A percentile compares a stretch with the other conserved stretches of the same genome.
Conservation (phyloP, 1,284 basidiomycete species). For the Boletellus deceptivus region DNA sequence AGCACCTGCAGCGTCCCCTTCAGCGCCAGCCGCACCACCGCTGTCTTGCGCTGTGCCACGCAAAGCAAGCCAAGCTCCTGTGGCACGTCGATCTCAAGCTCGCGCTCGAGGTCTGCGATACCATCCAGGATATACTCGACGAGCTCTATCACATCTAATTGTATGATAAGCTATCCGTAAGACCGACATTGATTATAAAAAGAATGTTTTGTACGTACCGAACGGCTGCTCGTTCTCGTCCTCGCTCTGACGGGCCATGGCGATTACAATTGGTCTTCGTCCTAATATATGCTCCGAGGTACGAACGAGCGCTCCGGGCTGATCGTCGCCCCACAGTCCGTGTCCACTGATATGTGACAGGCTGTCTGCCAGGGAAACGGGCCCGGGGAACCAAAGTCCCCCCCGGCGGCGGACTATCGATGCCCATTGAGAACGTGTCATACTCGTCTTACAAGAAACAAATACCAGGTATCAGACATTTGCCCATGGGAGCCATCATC, state of each 20-base stretch:
- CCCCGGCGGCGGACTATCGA: conserved; percentile 10
- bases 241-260: neutral
- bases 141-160: conserved; percentile 1
- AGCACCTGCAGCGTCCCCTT: conserved; percentile 1
- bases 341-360: conserved; percentile 9
- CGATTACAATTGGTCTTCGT: conserved; percentile 7
- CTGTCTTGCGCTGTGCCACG: conserved; percentile 8
- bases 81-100: neutral
- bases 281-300: neutral
- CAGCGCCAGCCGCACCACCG: neutral
- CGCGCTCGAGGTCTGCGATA: neutral
- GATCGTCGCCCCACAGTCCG: neutral
- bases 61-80: conserved; percentile 17
- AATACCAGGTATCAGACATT: neutral
- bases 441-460: too few relatives aligned
- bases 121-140: conserved; percentile 7
- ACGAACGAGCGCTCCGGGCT: conserved; percentile 1
- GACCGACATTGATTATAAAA: too few relatives aligned
- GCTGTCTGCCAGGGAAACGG: neutral
- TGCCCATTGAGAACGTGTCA: neutral
- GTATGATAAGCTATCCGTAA: neutral
- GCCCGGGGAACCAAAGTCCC: neutral
- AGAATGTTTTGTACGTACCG: conserved; percentile 8
- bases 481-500: neutral
- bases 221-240: conserved; percentile 2